Conservation (phyloP, 768 basidiomycete genomes). For the Mycena epipterygia region DNA sequence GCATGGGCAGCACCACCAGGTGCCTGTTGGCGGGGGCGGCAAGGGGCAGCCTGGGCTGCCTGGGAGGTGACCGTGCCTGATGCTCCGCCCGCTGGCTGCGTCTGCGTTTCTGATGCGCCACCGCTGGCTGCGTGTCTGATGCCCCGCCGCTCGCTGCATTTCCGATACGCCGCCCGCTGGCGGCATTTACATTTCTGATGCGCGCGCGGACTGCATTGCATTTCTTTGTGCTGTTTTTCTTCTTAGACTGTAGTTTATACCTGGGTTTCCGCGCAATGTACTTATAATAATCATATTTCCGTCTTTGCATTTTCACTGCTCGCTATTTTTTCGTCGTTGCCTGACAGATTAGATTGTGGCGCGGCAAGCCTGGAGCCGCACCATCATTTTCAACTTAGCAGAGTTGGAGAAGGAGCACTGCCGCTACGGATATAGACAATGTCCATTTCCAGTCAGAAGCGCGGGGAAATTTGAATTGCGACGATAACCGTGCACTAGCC, state of each 20-base stretch:
- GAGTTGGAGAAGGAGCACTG: constrained; percentile 14
- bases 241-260: constrained; percentile 31
- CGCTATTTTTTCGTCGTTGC: background rate
- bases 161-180: no score
- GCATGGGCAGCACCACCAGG: constrained; percentile 48
- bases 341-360: constrained; percentile 30
- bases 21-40: constrained; percentile 48
- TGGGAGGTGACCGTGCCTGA: constrained; percentile 46
- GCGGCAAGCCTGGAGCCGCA: background rate
- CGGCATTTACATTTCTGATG: no score
- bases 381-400: constrained; percentile 17
- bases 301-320: background rate
- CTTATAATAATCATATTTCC: constrained; percentile 34
- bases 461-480: background rate
- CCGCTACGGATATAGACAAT: constrained; percentile 27
- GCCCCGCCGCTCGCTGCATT: no score
- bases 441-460: constrained; percentile 33
- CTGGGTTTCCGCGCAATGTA: constrained; percentile 30
- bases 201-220: no score
- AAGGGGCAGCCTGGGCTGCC: constrained; percentile 47
- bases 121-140: no score
- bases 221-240: no score
- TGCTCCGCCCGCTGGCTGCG: background rate
- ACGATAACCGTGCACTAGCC: constrained; percentile 8
- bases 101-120: no score